Evolutionary conservation across 208 protist genomes (phyloP), one percentile per base, ranked within the genome.

Genomic region (Acanthamoeba divionensis): DNA sequence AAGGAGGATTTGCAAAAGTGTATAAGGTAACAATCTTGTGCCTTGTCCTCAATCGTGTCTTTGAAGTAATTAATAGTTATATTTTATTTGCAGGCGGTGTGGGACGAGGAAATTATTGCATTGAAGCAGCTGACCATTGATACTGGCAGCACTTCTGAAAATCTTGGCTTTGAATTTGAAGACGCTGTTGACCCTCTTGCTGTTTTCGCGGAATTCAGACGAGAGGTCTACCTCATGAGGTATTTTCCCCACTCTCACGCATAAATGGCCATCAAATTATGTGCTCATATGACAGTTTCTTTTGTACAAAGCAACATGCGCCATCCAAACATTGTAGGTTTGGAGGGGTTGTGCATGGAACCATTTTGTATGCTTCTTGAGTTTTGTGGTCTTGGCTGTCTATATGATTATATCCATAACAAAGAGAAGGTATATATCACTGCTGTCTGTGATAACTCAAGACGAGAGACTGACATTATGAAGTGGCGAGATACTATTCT

Each of bases 71-170:
- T 6, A 3, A 48, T 13, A 33, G 47, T 41, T 44, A 66, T 57
- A n/a, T 57, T 15, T 15, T 57, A 24, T 24, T n/a, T 15, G n/a
- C 52, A 85, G 52, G 79, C 79, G 2, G 57, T 69, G 21, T 88
- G 79, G 79, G 71, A 88, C 57, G 79, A 50, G 41, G 57, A 88
- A 29, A 88, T 88, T 12, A 69, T 88, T 18, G 79, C 79, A 6
- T 47, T 88, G n/a, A 88, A 88, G 79, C 55, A 88, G 79, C 79
- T 88, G 38, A 88, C 57, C 6, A 54, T 88, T 31, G 79, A 88
- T 60, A 69, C 79, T 0, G 29, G 36, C 50, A 88, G 57, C 44
- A 88, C 79, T 21, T 41, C 12, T 29, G 55, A 88, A 38, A 33
- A 54, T n/a, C 52, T 88, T n/a, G 79, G 79, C 57, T 88, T 88